A percentile compares a stretch with the other conserved stretches of the same genome.
These are phyloP conservation scores for Boletellus deceptivus DNA, from an alignment of 1,284 basidiomycete genomes.

Conservation along the genomic window DNA sequence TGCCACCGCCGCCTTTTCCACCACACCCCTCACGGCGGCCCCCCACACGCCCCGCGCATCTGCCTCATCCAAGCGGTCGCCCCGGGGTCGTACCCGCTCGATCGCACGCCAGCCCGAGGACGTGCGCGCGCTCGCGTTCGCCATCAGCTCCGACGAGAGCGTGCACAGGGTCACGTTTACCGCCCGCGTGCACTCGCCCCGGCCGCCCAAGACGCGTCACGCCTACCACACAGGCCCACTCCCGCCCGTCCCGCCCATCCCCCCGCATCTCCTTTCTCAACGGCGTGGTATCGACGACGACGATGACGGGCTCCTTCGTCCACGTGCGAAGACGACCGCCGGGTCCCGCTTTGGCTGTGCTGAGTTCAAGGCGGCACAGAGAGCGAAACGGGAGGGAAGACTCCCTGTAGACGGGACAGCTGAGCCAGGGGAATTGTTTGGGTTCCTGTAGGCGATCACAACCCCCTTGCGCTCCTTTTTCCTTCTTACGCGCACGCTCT, in stretches of 20 bases:
- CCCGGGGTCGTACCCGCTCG: conserved; percentile 7
- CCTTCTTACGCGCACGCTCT: too few relatives aligned
- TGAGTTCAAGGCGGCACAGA: conserved; percentile 32
- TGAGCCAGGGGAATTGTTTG: too few relatives aligned
- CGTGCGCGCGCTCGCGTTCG: conserved; percentile 25
- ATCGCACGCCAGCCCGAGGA: conserved; percentile 18
- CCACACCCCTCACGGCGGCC: conserved; percentile 12
- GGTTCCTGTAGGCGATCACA: too few relatives aligned
- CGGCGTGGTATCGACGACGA: conserved; percentile 4
- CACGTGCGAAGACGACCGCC: conserved; percentile 20
- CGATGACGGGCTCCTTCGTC: conserved; percentile 17
- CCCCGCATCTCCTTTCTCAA: conserved; percentile 6
- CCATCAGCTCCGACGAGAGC: conserved; percentile 32
- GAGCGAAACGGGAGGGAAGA: neutral
- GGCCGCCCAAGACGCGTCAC: conserved; percentile 3
- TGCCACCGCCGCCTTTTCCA: conserved; percentile 53
- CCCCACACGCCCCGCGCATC: conserved; percentile 7
- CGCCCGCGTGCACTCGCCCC: conserved; percentile 18
- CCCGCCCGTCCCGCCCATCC: conserved; percentile 25
- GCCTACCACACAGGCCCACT: conserved; percentile 19
- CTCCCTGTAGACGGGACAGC: too few relatives aligned
- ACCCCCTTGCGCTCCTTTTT: too few relatives aligned
- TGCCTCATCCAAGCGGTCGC: neutral
- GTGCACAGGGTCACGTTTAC: conserved; percentile 23
- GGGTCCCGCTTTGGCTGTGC: conserved; percentile 28